A percentile compares a stretch with the other conserved stretches of the same genome.
phyloP scores from a whole-genome alignment of 208 protist species.

The Porcisia hertigi region DNA sequence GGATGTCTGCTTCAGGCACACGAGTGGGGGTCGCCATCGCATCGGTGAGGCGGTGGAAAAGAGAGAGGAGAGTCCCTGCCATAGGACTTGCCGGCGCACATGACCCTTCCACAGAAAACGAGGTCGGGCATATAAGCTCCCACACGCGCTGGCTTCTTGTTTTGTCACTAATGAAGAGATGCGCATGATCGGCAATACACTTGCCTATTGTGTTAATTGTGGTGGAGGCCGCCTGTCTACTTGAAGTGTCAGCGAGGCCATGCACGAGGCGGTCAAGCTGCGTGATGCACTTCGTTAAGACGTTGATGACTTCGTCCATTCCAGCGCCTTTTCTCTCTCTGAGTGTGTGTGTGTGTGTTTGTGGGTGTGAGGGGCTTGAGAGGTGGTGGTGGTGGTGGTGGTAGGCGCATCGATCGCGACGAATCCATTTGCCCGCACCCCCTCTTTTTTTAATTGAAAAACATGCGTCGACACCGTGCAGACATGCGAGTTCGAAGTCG shows the following conservation, averaged over 20 bases:
- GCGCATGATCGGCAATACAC: slow-evolving; percentile 7
- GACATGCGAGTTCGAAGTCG: not conserved
- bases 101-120: not conserved
- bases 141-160: slow-evolving; percentile 2
- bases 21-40: not conserved
- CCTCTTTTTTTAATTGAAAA: not conserved
- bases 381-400: not conserved
- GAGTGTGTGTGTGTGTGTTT: not conserved
- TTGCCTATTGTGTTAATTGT: slow-evolving; percentile 6
- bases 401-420: not conserved
- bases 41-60: slow-evolving; percentile 3
- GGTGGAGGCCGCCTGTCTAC: not conserved
- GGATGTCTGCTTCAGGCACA: slow-evolving; percentile 3
- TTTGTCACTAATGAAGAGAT: not conserved
- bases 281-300: slow-evolving; percentile 5
- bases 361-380: not conserved
- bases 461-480: not conserved
- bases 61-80: not conserved
- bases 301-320: slow-evolving; percentile 8
- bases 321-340: slow-evolving; percentile 6
- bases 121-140: slow-evolving; percentile 12
- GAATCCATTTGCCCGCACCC: not conserved
- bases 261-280: not conserved
- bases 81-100: not conserved
- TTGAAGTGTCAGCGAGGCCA: slow-evolving; percentile 1